Conservation (phyloP, 805 yeast genomes). For the Citeromyces matritensis region DNA sequence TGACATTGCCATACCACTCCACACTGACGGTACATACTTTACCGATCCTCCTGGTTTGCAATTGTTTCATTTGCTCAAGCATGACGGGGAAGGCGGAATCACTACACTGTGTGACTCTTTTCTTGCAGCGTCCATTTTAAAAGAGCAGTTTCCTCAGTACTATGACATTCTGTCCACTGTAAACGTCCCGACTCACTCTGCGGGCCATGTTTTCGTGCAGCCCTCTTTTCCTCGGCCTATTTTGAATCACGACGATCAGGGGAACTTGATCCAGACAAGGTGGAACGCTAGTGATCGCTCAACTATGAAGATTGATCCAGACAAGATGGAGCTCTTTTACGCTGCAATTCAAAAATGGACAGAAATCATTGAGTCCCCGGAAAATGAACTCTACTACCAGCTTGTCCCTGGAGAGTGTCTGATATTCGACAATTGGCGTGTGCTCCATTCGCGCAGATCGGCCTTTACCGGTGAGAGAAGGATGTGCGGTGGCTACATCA, state of each 20-base stretch:
- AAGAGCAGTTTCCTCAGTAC: conserved; percentile 29
- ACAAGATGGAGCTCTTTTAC: conserved; percentile 37
- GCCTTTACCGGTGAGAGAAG: conserved; percentile 53
- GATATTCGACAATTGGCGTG: conserved; percentile 63
- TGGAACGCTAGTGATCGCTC: conserved; percentile 66
- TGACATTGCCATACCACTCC: conserved; percentile 45
- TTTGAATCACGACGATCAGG: conserved; percentile 32
- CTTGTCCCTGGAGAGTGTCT: conserved; percentile 51
- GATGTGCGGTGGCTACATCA: conserved; percentile 61
- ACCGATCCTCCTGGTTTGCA: conserved; percentile 60
- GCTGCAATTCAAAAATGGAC: conserved; percentile 45
- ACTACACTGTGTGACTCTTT: conserved; percentile 58
- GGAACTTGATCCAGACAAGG: conserved; percentile 43
- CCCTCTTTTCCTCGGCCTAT: conserved; percentile 43
- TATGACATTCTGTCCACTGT: conserved; percentile 31
- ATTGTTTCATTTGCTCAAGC: conserved; percentile 47
- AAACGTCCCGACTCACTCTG: conserved; percentile 57
- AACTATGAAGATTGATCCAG: conserved; percentile 26
- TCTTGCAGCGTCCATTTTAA: conserved; percentile 36
- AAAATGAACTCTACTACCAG: conserved; percentile 36
- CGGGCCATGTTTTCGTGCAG: conserved; percentile 49
- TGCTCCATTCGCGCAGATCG: conserved; percentile 53
- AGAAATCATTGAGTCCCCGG: conserved; percentile 27
- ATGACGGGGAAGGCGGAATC: conserved; percentile 50
- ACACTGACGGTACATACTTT: conserved; percentile 70